Conservation (phyloP, 2,329 filamentous ascomycete species). For the Gnomoniopsis smithogilvyi region DNA sequence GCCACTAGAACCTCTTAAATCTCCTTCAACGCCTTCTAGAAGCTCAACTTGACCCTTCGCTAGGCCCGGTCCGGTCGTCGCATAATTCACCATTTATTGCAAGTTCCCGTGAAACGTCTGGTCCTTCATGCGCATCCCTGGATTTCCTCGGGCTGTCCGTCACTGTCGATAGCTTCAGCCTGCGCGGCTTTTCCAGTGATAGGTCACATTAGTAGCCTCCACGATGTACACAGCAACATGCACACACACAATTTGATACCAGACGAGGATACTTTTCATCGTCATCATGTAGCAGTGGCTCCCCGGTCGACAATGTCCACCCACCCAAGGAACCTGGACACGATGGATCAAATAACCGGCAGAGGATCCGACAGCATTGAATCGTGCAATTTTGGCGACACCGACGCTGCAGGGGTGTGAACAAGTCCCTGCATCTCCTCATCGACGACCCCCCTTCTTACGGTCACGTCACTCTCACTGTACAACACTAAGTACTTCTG, state of each 20-base stretch:
- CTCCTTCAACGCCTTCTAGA: slow-evolving; percentile 33
- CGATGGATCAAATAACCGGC: slow-evolving; percentile 12
- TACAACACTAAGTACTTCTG: neutral
- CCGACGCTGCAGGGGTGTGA: slow-evolving; percentile 21
- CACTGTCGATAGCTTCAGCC: slow-evolving; percentile 20
- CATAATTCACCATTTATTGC: slow-evolving; percentile 49
- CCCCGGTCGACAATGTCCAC: neutral
- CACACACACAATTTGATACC: neutral
- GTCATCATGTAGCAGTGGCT: neutral
- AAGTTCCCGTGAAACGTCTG: slow-evolving; percentile 41
- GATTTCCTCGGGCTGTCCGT: slow-evolving; percentile 9
- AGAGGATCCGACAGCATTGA: slow-evolving; percentile 30
- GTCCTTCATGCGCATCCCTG: slow-evolving; percentile 42
- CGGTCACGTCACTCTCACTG: neutral
- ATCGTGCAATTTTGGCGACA: slow-evolving; percentile 36
- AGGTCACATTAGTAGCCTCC: neutral
- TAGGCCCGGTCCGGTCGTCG: slow-evolving; percentile 27
- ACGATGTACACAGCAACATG: neutral
- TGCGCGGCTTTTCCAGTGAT: slow-evolving; percentile 11
- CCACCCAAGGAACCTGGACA: neutral
- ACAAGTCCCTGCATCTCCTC: slow-evolving; percentile 13
- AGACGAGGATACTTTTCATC: neutral
- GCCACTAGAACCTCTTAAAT: slow-evolving; percentile 29
- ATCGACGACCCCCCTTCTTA: slow-evolving; percentile 3
- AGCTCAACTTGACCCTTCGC: slow-evolving; percentile 28